phyloP scores from a whole-genome alignment of 1,284 basidiomycete genomes.

The Trametes versicolor region DNA sequence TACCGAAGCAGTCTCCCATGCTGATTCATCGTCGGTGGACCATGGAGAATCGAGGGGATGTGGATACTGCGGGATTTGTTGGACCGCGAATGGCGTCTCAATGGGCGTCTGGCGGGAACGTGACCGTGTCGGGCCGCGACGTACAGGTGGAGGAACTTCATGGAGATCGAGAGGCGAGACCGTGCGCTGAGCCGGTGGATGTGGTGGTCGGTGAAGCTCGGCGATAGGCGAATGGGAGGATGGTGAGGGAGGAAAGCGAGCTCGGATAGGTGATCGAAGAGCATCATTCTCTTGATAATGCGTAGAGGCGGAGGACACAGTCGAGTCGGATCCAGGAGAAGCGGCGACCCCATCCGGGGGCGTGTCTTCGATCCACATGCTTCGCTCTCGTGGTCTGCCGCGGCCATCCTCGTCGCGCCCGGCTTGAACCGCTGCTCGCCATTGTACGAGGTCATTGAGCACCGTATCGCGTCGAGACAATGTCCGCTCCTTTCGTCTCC shows the following conservation, averaged over 20 bases:
- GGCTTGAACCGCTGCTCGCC: conserved; percentile 56
- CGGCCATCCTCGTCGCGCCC: conserved; percentile 55
- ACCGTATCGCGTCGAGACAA: conserved; percentile 51
- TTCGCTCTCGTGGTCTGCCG: conserved; percentile 66
- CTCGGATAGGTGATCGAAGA: conserved; percentile 46
- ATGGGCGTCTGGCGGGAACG: conserved; percentile 34
- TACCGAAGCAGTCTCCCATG: conserved; percentile 75
- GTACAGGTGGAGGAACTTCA: conserved; percentile 38
- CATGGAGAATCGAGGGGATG: conserved; percentile 57
- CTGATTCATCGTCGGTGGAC: conserved; percentile 79
- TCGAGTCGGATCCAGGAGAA: conserved; percentile 41
- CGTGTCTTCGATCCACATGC: conserved; percentile 39
- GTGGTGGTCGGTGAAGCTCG: conserved; percentile 15
- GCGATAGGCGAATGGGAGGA: conserved; percentile 48
- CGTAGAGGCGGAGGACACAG: conserved; percentile 41
- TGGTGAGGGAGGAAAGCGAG: conserved; percentile 59
- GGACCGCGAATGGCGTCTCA: conserved; percentile 38
- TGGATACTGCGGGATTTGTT: conserved; percentile 42
- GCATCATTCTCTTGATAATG: conserved; percentile 36
- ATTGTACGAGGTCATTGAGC: conserved; percentile 56
- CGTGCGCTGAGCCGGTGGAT: conserved; percentile 21
- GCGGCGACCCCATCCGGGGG: conserved; percentile 30
- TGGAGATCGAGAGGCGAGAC: conserved; percentile 36
- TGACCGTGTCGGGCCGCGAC: conserved; percentile 31
- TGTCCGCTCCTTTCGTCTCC: conserved; percentile 50